phyloP scores from a whole-genome alignment of 768 basidiomycete species.

The Mycena metata region DNA sequence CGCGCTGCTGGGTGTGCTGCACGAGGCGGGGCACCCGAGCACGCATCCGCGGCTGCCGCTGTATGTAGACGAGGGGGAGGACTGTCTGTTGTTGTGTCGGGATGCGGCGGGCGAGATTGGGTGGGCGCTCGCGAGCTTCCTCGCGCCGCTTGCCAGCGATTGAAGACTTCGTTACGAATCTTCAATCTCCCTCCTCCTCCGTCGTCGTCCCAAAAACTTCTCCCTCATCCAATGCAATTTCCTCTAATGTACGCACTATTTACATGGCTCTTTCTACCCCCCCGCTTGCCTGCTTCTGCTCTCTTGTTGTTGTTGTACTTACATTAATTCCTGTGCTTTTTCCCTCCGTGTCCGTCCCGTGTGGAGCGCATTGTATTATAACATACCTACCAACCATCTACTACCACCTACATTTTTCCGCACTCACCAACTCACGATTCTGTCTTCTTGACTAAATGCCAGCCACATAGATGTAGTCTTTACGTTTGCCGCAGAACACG shows the following conservation, averaged over 20 bases:
- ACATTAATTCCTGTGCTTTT: constrained; percentile 4
- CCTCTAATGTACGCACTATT: too few relatives aligned
- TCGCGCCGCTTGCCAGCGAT: constrained; percentile 61
- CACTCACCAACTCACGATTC: too few relatives aligned
- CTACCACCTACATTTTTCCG: background rate
- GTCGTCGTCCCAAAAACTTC: too few relatives aligned
- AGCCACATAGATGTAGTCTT: constrained; percentile 12
- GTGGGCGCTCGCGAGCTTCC: constrained; percentile 87
- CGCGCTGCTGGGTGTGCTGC: constrained; percentile 75
- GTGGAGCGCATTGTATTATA: constrained; percentile 28
- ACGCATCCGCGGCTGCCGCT: constrained; percentile 80
- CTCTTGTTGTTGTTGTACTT: constrained; percentile 8
- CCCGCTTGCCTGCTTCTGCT: too few relatives aligned
- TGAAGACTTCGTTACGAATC: background rate
- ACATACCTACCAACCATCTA: constrained; percentile 11
- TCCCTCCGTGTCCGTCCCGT: background rate
- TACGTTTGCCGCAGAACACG: too few relatives aligned
- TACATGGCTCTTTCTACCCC: too few relatives aligned
- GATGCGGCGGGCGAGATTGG: constrained; percentile 70
- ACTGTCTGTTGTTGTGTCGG: constrained; percentile 82
- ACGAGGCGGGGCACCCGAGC: constrained; percentile 85
- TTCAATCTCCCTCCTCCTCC: too few relatives aligned
- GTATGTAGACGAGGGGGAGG: constrained; percentile 82
- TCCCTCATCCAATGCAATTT: too few relatives aligned
- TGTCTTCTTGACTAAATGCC: too few relatives aligned